Evolutionary conservation across 1,284 basidiomycete species (phyloP).

Genomic region (Pulveroboletus sp.): DNA sequence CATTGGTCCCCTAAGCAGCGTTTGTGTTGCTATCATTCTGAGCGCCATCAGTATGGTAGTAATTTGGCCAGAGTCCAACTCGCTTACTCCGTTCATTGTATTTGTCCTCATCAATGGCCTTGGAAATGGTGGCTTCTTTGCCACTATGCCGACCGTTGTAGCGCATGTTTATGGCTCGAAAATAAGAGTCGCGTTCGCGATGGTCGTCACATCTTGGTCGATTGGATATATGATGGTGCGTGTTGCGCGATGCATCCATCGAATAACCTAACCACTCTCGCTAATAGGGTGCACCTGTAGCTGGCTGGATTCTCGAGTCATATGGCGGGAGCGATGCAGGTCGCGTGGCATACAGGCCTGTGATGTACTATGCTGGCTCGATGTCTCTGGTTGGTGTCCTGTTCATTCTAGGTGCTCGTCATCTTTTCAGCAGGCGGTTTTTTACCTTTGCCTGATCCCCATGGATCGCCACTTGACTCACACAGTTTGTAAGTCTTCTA

Average conservation of each 20-base stretch:
- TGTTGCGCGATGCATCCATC: not conserved
- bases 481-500: too few relatives aligned
- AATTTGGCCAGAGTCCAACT: too few relatives aligned
- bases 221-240: slow-evolving; percentile 32
- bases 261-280: not conserved
- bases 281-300: slow-evolving; percentile 24
- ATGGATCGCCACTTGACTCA: not conserved
- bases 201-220: too few relatives aligned
- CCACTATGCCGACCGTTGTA: too few relatives aligned
- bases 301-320: slow-evolving; percentile 36
- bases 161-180: too few relatives aligned
- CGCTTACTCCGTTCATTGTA: too few relatives aligned
- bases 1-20: too few relatives aligned
- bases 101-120: too few relatives aligned
- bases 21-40: too few relatives aligned
- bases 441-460: slow-evolving; percentile 17
- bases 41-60: too few relatives aligned
- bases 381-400: slow-evolving; percentile 28
- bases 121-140: too few relatives aligned
- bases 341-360: slow-evolving; percentile 29
- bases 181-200: too few relatives aligned
- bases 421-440: slow-evolving; percentile 9
- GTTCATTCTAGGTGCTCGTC: slow-evolving; percentile 22
- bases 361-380: slow-evolving; percentile 37
- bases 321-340: slow-evolving; percentile 29